phyloP scores from a whole-genome alignment of 306 rosid genomes.

The Echinosophora koreensis region DNA sequence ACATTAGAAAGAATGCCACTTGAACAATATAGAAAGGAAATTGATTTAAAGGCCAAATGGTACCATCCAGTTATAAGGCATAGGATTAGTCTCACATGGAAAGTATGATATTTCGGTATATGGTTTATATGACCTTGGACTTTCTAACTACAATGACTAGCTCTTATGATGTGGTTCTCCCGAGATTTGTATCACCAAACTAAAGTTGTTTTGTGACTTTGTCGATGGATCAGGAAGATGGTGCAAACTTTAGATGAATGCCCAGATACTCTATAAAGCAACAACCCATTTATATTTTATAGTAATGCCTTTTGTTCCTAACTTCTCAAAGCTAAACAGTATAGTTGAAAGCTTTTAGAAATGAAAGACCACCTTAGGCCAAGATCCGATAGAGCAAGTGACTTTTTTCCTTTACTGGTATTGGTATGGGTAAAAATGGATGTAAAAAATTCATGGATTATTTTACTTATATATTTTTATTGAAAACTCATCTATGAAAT shows the following conservation, averaged over 20 bases:
- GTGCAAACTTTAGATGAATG: background rate
- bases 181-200: background rate
- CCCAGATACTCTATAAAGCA: background rate
- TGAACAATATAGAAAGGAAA: background rate
- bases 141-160: no score
- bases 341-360: constrained; percentile 18
- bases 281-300: background rate
- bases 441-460: no score
- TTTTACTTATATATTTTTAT: no score
- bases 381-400: background rate
- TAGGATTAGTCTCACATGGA: no score
- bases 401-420: no score
- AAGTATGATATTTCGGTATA: no score
- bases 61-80: no score
- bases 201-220: background rate
- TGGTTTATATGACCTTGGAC: no score
- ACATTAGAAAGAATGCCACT: background rate
- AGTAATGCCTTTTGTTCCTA: background rate
- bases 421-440: no score
- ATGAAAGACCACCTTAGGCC: background rate
- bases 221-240: no score
- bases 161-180: no score
- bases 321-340: background rate
- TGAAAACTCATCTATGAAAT: no score
- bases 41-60: background rate